Percentiles rank a stretch among this genome's conserved stretches.
These are phyloP conservation scores for Pyropia yezoensis DNA, from an alignment of 23 red algal species.

Conservation along the genomic window DNA sequence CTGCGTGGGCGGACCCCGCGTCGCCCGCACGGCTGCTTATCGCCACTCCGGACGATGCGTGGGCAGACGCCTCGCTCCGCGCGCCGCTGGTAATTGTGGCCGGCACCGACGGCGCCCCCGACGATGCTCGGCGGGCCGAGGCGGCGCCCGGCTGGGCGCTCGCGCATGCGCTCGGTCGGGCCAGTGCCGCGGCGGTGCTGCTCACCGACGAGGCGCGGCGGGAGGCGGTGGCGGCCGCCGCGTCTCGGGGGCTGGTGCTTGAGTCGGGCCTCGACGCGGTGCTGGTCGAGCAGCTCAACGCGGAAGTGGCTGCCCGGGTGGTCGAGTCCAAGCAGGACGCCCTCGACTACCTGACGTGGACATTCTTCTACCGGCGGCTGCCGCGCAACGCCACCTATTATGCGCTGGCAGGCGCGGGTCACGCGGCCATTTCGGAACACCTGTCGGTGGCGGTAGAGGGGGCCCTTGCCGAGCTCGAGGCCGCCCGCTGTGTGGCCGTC, in stretches of 20 bases:
- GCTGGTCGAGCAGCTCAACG: conserved; percentile 75
- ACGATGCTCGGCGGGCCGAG: too few relatives aligned
- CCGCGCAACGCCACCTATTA: conserved; percentile 82
- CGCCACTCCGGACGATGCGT: conserved; percentile 45
- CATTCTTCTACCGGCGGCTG: conserved; percentile 78
- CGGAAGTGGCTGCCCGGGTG: conserved; percentile 62
- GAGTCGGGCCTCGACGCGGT: conserved; percentile 55
- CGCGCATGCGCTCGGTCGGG: too few relatives aligned
- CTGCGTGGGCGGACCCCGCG: too few relatives aligned
- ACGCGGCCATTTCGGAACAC: conserved; percentile 48
- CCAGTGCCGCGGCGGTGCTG: too few relatives aligned
- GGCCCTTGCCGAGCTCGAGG: conserved; percentile 51
- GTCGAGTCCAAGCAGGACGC: conserved; percentile 82
- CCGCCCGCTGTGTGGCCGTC: conserved; percentile 56
- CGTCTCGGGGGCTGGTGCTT: conserved; percentile 1
- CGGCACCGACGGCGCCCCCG: conserved; percentile 12
- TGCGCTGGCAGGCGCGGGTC: conserved; percentile 32
- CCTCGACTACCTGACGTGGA: conserved; percentile 90
- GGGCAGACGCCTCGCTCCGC: conserved; percentile 9
- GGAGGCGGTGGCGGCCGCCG: background rate
- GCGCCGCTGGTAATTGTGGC: conserved; percentile 35
- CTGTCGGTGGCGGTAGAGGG: conserved; percentile 64
- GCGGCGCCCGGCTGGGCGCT: too few relatives aligned
- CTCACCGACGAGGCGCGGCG: too few relatives aligned
- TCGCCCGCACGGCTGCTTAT: conserved; percentile 33